These are phyloP conservation scores for Taiozyma sp. DNA, from an alignment of 1,139 yeast species.

Conservation along the genomic window DNA sequence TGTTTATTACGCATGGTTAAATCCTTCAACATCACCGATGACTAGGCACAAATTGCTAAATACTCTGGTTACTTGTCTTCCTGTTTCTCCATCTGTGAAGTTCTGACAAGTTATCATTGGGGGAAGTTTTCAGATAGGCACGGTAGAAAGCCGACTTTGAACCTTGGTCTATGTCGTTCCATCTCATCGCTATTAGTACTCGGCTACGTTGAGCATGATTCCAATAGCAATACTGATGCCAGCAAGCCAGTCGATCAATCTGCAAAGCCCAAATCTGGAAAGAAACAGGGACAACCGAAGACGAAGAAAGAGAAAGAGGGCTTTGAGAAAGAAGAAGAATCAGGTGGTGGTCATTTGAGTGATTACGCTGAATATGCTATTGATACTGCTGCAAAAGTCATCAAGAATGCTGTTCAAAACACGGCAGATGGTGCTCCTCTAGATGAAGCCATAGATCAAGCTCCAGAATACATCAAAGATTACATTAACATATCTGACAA, in stretches of 20 bases:
- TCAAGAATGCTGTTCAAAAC: neutral
- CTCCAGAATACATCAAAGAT: slow-evolving; percentile 3
- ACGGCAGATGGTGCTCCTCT: neutral
- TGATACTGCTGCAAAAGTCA: neutral
- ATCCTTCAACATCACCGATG: slow-evolving; percentile 48
- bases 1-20: slow-evolving; percentile 59
- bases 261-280: neutral
- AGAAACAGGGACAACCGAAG: neutral
- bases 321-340: neutral
- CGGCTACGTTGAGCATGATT: slow-evolving; percentile 35
- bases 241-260: neutral
- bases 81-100: slow-evolving; percentile 49
- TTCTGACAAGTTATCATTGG: slow-evolving; percentile 55
- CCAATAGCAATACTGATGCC: neutral
- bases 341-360: neutral
- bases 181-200: slow-evolving; percentile 42
- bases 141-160: slow-evolving; percentile 56
- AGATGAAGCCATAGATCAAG: slow-evolving; percentile 8
- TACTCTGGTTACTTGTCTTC: slow-evolving; percentile 60
- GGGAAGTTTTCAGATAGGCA: slow-evolving; percentile 48
- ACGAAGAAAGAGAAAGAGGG: neutral
- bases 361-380: neutral
- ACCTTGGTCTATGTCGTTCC: slow-evolving; percentile 49
- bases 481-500: neutral
- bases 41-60: slow-evolving; percentile 47